Conservation (phyloP, 805 yeast genomes). For the Yarrowia sp. region DNA sequence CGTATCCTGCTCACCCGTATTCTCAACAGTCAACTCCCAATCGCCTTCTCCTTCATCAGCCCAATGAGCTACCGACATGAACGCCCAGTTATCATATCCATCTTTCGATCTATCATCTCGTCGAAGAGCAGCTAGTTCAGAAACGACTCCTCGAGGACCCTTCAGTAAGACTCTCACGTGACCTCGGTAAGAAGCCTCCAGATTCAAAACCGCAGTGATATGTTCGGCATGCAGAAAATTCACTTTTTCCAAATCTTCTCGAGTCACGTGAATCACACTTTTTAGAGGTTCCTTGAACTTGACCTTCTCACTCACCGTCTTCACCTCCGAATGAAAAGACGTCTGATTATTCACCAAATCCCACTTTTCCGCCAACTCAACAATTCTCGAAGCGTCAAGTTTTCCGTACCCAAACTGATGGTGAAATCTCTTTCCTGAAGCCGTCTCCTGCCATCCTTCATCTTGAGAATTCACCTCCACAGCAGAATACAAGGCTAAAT, state of each 20-base stretch:
- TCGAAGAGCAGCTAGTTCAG: slow-evolving; percentile 72
- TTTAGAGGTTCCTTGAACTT: slow-evolving; percentile 21
- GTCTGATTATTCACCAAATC: slow-evolving; percentile 87
- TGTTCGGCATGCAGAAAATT: slow-evolving; percentile 80
- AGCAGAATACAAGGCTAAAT: slow-evolving; percentile 70
- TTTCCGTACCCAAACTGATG: slow-evolving; percentile 92
- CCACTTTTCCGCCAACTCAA: slow-evolving; percentile 71
- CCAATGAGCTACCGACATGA: slow-evolving; percentile 98
- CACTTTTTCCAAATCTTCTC: slow-evolving; percentile 49
- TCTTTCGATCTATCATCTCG: slow-evolving; percentile 51
- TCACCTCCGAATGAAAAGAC: slow-evolving; percentile 59
- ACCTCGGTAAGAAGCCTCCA: slow-evolving; percentile 67
- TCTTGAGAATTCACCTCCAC: slow-evolving; percentile 64
- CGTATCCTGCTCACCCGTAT: slow-evolving; percentile 34
- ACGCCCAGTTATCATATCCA: slow-evolving; percentile 83
- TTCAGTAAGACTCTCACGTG: slow-evolving; percentile 58
- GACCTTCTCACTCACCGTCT: slow-evolving; percentile 34
- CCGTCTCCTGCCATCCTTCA: slow-evolving; percentile 71
- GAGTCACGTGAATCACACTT: slow-evolving; percentile 45
- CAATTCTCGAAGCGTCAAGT: slow-evolving; percentile 76
- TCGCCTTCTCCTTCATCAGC: slow-evolving; percentile 77
- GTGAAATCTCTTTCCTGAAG: slow-evolving; percentile 67
- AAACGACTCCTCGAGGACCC: slow-evolving; percentile 73
- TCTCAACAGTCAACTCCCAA: slow-evolving; percentile 68
- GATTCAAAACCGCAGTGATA: slow-evolving; percentile 74